phyloP scores from a whole-genome alignment of 371 early-diverging fungal genomes.

The Mucor piriformis region DNA sequence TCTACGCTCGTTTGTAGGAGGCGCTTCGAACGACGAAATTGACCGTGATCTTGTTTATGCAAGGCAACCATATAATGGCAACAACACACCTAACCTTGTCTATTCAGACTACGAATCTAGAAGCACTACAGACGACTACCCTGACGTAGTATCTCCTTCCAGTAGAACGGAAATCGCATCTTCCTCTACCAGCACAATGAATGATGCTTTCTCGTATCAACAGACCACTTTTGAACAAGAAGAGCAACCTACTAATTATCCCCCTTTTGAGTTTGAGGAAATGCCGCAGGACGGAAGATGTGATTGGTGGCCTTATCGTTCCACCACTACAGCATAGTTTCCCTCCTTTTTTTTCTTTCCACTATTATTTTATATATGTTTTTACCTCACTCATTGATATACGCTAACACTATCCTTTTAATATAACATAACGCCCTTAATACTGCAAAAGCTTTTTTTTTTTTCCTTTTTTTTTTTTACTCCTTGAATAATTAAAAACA shows the following conservation, averaged over 20 bases:
- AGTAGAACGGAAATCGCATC: constrained; percentile 10
- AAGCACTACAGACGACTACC: constrained; percentile 33
- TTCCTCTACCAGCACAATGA: not conserved
- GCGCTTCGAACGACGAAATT: constrained; percentile 29
- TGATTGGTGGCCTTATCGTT: constrained; percentile 30
- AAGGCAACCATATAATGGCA: constrained; percentile 31
- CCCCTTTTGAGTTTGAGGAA: constrained; percentile 24
- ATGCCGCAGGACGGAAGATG: constrained; percentile 16
- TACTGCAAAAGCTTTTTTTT: not conserved
- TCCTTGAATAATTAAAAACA: too few species aligned
- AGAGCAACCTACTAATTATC: constrained; percentile 6
- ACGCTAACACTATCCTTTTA: too few species aligned
- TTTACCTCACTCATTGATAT: too few species aligned
- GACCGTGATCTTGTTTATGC: constrained; percentile 29
- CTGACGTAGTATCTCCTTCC: constrained; percentile 7
- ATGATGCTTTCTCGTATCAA: not conserved
- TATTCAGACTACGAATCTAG: constrained; percentile 37
- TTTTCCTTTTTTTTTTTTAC: too few species aligned
- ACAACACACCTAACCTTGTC: constrained; percentile 28
- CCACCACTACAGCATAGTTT: constrained; percentile 22
- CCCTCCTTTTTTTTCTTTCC: not conserved
- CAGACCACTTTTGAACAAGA: not conserved
- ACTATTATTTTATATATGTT: not conserved
- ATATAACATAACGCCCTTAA: not conserved
- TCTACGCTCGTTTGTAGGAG: constrained; percentile 38